Base-by-base conservation (phyloP, 2,329 filamentous ascomycete species). In the Penicillium sp. region DNA sequence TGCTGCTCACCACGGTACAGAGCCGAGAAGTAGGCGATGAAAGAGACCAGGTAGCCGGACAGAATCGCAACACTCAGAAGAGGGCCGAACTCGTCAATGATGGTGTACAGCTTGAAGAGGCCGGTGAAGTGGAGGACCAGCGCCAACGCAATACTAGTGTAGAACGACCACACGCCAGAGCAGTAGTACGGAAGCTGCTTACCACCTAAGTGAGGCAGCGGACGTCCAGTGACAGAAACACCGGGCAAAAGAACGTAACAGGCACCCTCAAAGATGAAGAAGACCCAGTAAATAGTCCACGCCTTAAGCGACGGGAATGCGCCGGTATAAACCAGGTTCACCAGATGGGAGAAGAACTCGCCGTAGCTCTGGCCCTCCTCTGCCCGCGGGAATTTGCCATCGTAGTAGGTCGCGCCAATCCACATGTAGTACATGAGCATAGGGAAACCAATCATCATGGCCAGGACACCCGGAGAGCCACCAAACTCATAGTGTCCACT, bases 351-450 rank as follows among this genome's bases (percentile, higher is more conserved):
- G 58, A 86, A 83, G 75, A 97, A 98, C 19, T 94, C 88, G 13
- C 73, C 68, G 75, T 87, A 86, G 69, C 84, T 88, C 82, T 96
- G 85, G 45, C 86, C 90, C 47, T 86, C 76, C 2, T 81, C 80
- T 1, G 88, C 91, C 47, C 82, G 80, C 17, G 95, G 95, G 56
- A 96, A 83, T 66, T 91, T 88, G 70, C 94, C 94, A 75, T 92
- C 83, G 80, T 97, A 99, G 81, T 94, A 97, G 54, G 89, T 93
- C 37, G 94, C 91, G 55, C 95, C 95, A 78, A 96, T 89, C 93
- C 93, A 98, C 93, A 99, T 97, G 82, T 97, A 98, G 86, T 92
- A 97, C 94, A 98, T 98, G 71, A 99, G 85, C 40, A 89, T 65
- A n/a, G 95, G 95, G 79, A 98, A 99, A 50, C 90, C 88, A 65